Evolutionary conservation across 192 early-diverging fungal genomes (phyloP), one percentile per base, ranked within the genome.

Genomic region (Allomyces macrogynus): DNA sequence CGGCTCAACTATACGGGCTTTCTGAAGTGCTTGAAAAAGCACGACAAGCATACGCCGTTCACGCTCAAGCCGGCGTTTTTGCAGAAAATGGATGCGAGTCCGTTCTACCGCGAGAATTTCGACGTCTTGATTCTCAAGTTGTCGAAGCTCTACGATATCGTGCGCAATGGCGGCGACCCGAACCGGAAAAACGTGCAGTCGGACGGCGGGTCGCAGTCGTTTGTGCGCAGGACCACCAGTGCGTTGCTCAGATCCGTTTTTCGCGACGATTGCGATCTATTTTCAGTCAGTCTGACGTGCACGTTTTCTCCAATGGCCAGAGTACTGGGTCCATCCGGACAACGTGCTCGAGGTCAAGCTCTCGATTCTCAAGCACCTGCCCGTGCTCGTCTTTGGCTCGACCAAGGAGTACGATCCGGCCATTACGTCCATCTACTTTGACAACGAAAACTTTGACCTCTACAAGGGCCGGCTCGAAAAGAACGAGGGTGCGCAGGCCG

Each of bases 1-100:
- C 76, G 87, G 16, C 77, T 88, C 67, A 90, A 90, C 78, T 90
- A 87, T 72, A 86, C 89, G 11, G 89, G 85, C 24, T 87, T 90
- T 64, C 76, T 87, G 43, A 87, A 95, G 80, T 95, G 97, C 69
- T 81, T 99, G 72, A 99, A 99, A 76, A 99, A 99, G 76, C 95
- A 99, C 73, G 94, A 99, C 77, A 93, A 95, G 84, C 85, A 91
- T 76, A 92, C 93, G 54, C 81, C 78, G 10, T 90, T 84, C 69
- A 74, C 82, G 40, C 74, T 98, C 27, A 76, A 88, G 72, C 81
- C 88, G 26, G 71, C 89, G 78, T 86, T 88, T 73, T 80, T 81
- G 78, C 76, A 87, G 73, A 77, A 87, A 67, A 74, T 97, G 67
- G 89, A 93, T 77, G 79, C 74, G 72, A 75, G 82, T n/a, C 81